These are phyloP conservation scores for Coemansia pectinata DNA, from an alignment of 192 early-diverging fungal genomes.

Conservation along the genomic window DNA sequence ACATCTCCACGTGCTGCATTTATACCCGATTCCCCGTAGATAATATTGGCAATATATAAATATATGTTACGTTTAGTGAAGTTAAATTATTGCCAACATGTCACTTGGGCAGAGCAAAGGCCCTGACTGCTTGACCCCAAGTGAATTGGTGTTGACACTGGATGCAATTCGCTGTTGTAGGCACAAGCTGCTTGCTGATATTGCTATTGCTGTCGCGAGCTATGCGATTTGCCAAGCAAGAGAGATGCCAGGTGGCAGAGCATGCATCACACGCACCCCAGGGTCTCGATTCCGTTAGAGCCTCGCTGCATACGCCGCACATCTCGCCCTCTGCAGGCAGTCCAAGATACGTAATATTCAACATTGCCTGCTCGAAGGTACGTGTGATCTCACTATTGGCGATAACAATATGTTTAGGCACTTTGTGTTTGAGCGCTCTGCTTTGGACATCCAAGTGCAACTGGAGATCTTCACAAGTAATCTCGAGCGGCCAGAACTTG, in stretches of 20 bases:
- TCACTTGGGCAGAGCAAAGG: slow-evolving; percentile 17
- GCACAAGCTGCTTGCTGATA: slow-evolving; percentile 13
- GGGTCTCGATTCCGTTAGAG: slow-evolving; percentile 23
- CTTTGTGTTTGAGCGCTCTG: slow-evolving; percentile 8
- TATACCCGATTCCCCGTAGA: not conserved
- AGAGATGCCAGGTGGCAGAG: slow-evolving; percentile 36
- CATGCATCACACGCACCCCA: slow-evolving; percentile 38
- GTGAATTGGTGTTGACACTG: slow-evolving; percentile 14
- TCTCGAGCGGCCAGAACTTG: slow-evolving; percentile 38
- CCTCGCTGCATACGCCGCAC: slow-evolving; percentile 25
- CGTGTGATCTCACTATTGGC: slow-evolving; percentile 9
- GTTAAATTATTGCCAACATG: not conserved
- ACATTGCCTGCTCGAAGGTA: slow-evolving; percentile 17
- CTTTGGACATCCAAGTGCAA: slow-evolving; percentile 14
- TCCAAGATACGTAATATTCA: slow-evolving; percentile 20
- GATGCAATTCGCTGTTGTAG: slow-evolving; percentile 25
- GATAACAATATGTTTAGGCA: slow-evolving; percentile 29
- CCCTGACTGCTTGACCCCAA: slow-evolving; percentile 40
- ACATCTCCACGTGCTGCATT: slow-evolving; percentile 7
- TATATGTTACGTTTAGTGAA: not conserved
- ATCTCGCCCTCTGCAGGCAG: slow-evolving; percentile 31
- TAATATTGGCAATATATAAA: not conserved
- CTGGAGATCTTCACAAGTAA: slow-evolving; percentile 22
- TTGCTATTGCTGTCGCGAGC: not conserved
- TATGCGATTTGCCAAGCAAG: slow-evolving; percentile 27